These are phyloP conservation scores for Colletotrichum eleusines DNA, from an alignment of 2,329 filamentous ascomycete species.

Conservation along the genomic window DNA sequence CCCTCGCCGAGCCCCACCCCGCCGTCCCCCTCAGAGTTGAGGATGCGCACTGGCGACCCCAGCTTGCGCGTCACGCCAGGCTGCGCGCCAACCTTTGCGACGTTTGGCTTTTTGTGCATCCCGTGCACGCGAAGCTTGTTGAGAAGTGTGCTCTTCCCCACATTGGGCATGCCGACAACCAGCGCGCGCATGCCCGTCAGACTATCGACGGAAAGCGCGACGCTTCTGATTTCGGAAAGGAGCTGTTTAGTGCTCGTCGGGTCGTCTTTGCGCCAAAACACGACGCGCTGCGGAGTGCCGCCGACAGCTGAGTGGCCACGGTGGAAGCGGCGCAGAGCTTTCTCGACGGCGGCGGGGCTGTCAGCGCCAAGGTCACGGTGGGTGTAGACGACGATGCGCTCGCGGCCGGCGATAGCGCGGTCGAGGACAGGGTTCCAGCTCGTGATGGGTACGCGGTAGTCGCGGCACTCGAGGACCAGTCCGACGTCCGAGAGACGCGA, in stretches of 20 bases:
- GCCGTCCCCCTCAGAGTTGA: conserved; percentile 48
- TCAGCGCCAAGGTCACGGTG: conserved; percentile 79
- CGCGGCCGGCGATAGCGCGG: conserved; percentile 75
- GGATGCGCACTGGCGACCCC: conserved; percentile 83
- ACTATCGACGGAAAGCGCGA: conserved; percentile 57
- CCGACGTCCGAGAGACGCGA: conserved; percentile 83
- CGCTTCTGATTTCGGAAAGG: conserved; percentile 52
- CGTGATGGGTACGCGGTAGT: conserved; percentile 90
- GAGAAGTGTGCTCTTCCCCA: conserved; percentile 94
- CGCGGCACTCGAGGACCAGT: conserved; percentile 93
- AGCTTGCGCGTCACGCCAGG: conserved; percentile 93
- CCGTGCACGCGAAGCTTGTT: conserved; percentile 83
- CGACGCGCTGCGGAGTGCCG: conserved; percentile 44
- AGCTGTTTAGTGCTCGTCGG: conserved; percentile 53
- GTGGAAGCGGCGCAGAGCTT: conserved; percentile 49
- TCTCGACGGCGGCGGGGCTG: conserved; percentile 44
- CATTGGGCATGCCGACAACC: conserved; percentile 97
- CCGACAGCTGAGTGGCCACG: conserved; percentile 45
- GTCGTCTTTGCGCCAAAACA: conserved; percentile 60
- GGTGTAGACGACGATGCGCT: conserved; percentile 89
- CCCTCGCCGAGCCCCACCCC: conserved; percentile 60
- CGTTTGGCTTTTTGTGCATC: conserved; percentile 70
- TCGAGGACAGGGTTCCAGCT: conserved; percentile 94
- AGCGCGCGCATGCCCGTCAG: conserved; percentile 88
- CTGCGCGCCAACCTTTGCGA: conserved; percentile 84